phyloP scores from a whole-genome alignment of 2,329 filamentous ascomycete species.

The Paraphoma sp. region DNA sequence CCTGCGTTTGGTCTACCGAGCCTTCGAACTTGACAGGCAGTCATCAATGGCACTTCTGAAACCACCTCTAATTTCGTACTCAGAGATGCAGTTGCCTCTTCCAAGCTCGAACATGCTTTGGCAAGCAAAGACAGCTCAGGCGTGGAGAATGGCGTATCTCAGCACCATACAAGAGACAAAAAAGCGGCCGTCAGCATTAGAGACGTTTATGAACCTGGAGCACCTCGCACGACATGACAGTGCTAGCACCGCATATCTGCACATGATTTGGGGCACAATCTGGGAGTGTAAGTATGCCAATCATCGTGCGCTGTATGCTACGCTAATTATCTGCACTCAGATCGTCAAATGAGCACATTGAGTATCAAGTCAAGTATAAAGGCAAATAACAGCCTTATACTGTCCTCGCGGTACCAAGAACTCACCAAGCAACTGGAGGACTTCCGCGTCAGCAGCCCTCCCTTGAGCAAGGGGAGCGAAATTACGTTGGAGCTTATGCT shows the following conservation, averaged over 20 bases:
- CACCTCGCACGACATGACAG: slow-evolving; percentile 25
- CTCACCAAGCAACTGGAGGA: slow-evolving; percentile 65
- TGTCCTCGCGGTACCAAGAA: slow-evolving; percentile 57
- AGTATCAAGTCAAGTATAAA: slow-evolving; percentile 51
- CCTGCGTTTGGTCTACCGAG: slow-evolving; percentile 71
- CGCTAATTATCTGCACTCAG: background rate
- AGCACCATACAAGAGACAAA: slow-evolving; percentile 27
- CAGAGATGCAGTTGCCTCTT: slow-evolving; percentile 70
- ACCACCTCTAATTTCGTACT: slow-evolving; percentile 71
- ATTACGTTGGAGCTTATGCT: slow-evolving; percentile 59
- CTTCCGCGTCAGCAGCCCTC: slow-evolving; percentile 55
- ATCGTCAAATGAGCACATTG: slow-evolving; percentile 63
- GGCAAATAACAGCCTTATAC: slow-evolving; percentile 43
- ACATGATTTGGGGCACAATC: slow-evolving; percentile 70
- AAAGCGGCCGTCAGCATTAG: slow-evolving; percentile 35
- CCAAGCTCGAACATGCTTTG: slow-evolving; percentile 69
- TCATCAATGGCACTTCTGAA: slow-evolving; percentile 71
- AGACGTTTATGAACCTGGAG: slow-evolving; percentile 37
- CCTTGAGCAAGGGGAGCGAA: slow-evolving; percentile 40
- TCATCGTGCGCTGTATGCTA: background rate
- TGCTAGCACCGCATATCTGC: slow-evolving; percentile 65
- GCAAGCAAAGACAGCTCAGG: slow-evolving; percentile 67
- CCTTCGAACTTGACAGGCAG: slow-evolving; percentile 70
- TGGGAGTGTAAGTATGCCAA: slow-evolving; percentile 59
- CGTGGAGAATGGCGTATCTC: slow-evolving; percentile 70